These are phyloP conservation scores for Trypanosoma melophagium DNA, from an alignment of 208 protist genomes.

Conservation along the genomic window DNA sequence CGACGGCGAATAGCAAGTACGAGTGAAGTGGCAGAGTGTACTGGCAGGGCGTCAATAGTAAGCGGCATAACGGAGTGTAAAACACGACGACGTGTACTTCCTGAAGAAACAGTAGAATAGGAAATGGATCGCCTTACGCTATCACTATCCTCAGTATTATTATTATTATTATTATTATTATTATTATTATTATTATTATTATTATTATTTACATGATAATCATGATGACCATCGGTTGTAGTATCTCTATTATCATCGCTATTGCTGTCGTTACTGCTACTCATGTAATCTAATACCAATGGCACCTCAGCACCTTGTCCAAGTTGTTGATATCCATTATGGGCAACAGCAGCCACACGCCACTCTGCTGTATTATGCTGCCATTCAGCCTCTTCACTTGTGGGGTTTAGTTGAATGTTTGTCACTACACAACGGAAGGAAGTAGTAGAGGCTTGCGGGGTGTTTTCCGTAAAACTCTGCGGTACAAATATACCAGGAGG, in stretches of 20 bases:
- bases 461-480: constrained; percentile 67
- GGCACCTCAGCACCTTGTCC: constrained; percentile 72
- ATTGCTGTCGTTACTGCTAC: no score
- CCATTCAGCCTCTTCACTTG: constrained; percentile 42
- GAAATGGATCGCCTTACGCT: no score
- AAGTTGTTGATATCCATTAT: constrained; percentile 88
- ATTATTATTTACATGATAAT: no score
- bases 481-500: constrained; percentile 78
- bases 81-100: neutral
- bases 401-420: constrained; percentile 51
- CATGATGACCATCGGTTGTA: no score
- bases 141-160: no score
- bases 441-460: constrained; percentile 34
- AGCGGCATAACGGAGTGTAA: constrained; percentile 65
- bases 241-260: no score
- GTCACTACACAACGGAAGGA: constrained; percentile 63
- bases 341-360: constrained; percentile 78
- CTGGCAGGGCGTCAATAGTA: constrained; percentile 66
- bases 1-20: constrained; percentile 82
- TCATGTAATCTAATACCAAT: constrained; percentile 33
- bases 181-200: neutral
- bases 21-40: constrained; percentile 82
- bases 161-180: no score
- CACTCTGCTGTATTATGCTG: constrained; percentile 55
- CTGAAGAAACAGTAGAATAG: no score